Evolutionary conservation across 805 yeast genomes (phyloP).

Genomic region (Metahyphopichia silvanorum): DNA sequence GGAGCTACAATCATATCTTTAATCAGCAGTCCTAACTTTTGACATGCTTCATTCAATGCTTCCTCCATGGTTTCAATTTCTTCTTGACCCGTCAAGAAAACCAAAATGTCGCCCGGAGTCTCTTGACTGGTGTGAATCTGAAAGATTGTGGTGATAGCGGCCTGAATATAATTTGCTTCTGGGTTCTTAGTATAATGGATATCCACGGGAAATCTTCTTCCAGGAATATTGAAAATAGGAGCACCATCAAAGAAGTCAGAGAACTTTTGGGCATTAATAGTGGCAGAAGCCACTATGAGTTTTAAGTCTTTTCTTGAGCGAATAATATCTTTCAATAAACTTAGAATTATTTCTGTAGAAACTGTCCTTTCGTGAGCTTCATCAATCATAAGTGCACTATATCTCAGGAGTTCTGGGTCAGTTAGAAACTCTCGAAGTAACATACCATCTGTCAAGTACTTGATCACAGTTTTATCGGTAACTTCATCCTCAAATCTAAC

Average conservation of each 20-base stretch:
- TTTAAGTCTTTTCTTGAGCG: slow-evolving; percentile 65
- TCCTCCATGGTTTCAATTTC: slow-evolving; percentile 86
- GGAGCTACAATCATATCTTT: slow-evolving; percentile 73
- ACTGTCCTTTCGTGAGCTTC: slow-evolving; percentile 97
- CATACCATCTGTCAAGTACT: slow-evolving; percentile 97
- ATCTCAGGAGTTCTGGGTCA: slow-evolving; percentile 66
- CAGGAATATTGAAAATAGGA: slow-evolving; percentile 87
- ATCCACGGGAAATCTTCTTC: slow-evolving; percentile 90
- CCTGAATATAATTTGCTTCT: slow-evolving; percentile 86
- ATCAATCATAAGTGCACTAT: slow-evolving; percentile 87
- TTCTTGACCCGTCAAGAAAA: slow-evolving; percentile 93
- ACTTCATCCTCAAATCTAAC: slow-evolving; percentile 84
- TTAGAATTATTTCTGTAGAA: slow-evolving; percentile 81
- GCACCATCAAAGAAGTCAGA: slow-evolving; percentile 78
- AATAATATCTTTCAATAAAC: slow-evolving; percentile 70
- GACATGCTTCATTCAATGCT: slow-evolving; percentile 60
- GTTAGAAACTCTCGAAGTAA: slow-evolving; percentile 75
- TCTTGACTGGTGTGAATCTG: slow-evolving; percentile 75
- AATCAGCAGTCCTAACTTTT: slow-evolving; percentile 57
- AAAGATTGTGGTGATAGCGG: slow-evolving; percentile 82
- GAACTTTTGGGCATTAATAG: slow-evolving; percentile 86
- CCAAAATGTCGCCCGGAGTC: slow-evolving; percentile 78
- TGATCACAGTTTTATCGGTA: slow-evolving; percentile 61
- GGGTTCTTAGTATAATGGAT: slow-evolving; percentile 81
- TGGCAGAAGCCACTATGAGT: slow-evolving; percentile 86